Evolutionary conservation across 139 green algal species (phyloP).

Genomic region (Picochlorum sp.): DNA sequence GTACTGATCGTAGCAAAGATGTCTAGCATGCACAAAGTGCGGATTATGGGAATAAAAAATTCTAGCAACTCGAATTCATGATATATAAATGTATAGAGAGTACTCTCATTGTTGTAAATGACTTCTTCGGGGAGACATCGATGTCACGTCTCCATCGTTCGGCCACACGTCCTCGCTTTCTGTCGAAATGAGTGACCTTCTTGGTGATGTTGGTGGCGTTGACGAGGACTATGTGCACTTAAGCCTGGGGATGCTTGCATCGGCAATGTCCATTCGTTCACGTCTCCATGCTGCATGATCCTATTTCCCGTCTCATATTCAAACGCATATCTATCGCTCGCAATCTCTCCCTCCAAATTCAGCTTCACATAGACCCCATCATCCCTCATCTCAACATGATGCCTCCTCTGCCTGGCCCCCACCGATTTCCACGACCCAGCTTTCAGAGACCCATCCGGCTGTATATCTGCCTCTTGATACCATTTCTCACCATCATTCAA

Average conservation of each 20-base stretch:
- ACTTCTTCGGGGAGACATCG: not conserved
- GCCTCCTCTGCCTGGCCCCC: conserved; percentile 27
- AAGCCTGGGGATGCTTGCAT: not conserved
- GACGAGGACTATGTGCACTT: not conserved
- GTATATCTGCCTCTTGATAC: conserved; percentile 28
- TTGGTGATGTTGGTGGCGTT: not conserved
- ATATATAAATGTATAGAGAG: not conserved
- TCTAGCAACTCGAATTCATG: conserved; percentile 20
- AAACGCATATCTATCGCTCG: conserved; percentile 33
- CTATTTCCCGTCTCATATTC: conserved; percentile 18
- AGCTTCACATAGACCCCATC: conserved; percentile 29
- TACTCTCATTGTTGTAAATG: not conserved
- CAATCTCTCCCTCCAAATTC: conserved; percentile 23
- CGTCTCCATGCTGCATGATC: not conserved
- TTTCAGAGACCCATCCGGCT: conserved; percentile 26
- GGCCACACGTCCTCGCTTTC: conserved; percentile 22
- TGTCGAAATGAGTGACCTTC: not conserved
- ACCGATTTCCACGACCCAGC: conserved; percentile 36
- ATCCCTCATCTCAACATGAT: conserved; percentile 25
- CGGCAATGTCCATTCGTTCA: not conserved
- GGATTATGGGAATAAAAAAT: conserved; percentile 68
- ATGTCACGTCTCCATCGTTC: conserved; percentile 6
- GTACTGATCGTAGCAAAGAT: conserved; percentile 78
- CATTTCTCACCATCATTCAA: conserved; percentile 27
- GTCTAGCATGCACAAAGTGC: conserved; percentile 73